Evolutionary conservation across 164 flowering plant species (phyloP).

Genomic region (Houttuynia cordata): DNA sequence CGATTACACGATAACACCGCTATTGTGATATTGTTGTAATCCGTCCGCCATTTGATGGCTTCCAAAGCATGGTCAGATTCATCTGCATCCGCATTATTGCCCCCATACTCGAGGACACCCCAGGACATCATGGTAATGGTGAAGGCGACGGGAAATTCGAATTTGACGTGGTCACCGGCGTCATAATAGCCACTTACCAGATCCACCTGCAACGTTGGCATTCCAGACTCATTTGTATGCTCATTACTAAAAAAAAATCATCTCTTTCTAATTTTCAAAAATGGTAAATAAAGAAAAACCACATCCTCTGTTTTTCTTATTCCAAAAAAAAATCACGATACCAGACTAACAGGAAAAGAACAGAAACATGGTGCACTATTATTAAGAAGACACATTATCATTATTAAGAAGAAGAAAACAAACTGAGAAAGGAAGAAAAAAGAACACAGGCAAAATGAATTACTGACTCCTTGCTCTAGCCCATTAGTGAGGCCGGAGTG

Average conservation of each 20-base stretch:
- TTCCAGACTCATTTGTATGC: neutral
- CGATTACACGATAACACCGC: too few relatives aligned
- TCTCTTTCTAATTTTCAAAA: too few relatives aligned
- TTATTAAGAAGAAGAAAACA: too few relatives aligned
- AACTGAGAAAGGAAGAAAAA: neutral
- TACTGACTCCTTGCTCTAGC: conserved; percentile 13
- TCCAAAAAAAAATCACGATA: too few relatives aligned
- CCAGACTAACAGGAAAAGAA: neutral
- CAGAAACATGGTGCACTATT: too few relatives aligned
- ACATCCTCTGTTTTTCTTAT: too few relatives aligned
- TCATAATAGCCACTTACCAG: conserved; percentile 54
- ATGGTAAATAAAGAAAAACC: too few relatives aligned
- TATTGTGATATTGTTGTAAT: too few relatives aligned
- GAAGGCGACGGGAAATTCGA: conserved; percentile 48
- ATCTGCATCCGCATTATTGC: conserved; percentile 4
- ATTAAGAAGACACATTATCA: too few relatives aligned
- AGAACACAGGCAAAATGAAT: too few relatives aligned
- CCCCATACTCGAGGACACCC: conserved; percentile 24
- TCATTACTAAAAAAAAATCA: neutral
- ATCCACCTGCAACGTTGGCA: conserved; percentile 22
- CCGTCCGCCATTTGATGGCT: conserved; percentile 46
- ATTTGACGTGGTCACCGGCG: conserved; percentile 55
- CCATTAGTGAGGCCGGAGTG: conserved; percentile 40
- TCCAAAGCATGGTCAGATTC: conserved; percentile 22
- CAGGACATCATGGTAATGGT: conserved; percentile 44